Percentiles rank a stretch among this genome's conserved stretches.
These are phyloP conservation scores for Alternaria sp. DNA, from an alignment of 2,329 filamentous ascomycete genomes.

Conservation along the genomic window DNA sequence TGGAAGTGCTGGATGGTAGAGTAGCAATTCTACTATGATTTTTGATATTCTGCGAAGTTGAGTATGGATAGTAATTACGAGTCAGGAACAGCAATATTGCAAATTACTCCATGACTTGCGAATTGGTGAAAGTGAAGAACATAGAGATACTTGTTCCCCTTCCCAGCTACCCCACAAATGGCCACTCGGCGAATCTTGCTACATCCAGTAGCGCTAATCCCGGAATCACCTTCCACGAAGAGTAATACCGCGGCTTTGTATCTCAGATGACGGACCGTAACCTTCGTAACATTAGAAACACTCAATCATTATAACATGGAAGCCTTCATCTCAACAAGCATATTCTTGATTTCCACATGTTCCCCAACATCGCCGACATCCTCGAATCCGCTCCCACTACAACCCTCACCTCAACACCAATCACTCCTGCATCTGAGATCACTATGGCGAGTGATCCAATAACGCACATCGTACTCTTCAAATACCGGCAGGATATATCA, in stretches of 20 bases:
- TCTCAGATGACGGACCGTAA: neutral
- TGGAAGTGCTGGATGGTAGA: neutral
- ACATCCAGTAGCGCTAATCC: neutral
- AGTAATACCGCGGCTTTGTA: neutral
- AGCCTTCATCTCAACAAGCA: neutral
- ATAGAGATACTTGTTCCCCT: neutral
- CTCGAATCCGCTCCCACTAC: slow-evolving; percentile 12
- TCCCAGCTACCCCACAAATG: neutral
- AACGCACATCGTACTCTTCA: slow-evolving; percentile 50
- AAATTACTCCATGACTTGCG: too few species aligned
- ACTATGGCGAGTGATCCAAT: slow-evolving; percentile 22
- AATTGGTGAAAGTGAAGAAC: neutral
- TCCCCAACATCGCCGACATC: slow-evolving; percentile 12
- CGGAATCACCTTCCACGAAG: neutral
- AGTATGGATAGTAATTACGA: neutral
- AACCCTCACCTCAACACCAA: neutral
- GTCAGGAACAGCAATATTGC: too few species aligned
- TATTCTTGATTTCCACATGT: neutral
- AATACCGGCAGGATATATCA: slow-evolving; percentile 42
- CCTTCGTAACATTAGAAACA: neutral
- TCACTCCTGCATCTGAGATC: slow-evolving; percentile 9
- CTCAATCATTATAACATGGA: neutral
- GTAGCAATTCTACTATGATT: too few species aligned
- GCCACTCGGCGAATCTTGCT: neutral
- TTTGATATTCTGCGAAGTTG: neutral